Evolutionary conservation across 257 asterid genomes (phyloP), one percentile per base, ranked within the genome.

Genomic region (Lithospermum erythrorhizon): DNA sequence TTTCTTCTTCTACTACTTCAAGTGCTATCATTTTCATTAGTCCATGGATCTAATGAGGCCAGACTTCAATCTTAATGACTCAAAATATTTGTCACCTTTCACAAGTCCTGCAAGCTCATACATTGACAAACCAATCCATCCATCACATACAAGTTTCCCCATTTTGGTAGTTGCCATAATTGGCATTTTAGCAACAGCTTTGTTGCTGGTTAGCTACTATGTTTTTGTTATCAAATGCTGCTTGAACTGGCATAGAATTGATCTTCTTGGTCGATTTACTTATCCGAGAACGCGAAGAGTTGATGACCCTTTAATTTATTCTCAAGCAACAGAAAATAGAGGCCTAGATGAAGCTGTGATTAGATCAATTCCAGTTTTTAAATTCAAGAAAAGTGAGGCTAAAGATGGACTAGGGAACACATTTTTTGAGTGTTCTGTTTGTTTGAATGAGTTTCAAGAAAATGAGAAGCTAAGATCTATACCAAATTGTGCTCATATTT

Each of bases 181-280:
- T 35, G 47, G 47, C 47, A 35, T 35, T 35, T 35, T 35, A 35
- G 47, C 47, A 13, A 35, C 47, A 35, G 47, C 15, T 35, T 35
- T 35, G 1, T 35, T 35, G 47, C 47, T 35, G 11, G 47, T 35
- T 0, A 35, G 14, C 47, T 35, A 35, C 47, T 35, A 35, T 35
- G 15, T 35, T 35, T 35, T 35, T 35, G 94, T 86, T 53, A 91
- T 88, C 74, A 91, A 91, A 63, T 87, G 96, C 70, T 91, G 98
- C 83, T 64, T 87, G 25, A 87, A 60, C 75, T 87, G 98, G 95
- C 94, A 87, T 75, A 27, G 32, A 27, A 27, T 27, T 5, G 32
- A 27, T 27, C 32, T 27, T 27, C 32, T 27, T 27, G 32, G 32
- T 27, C 2, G 32, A 27, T 27, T 27, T 27, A 55, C 95, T 0